Conservation (phyloP, 805 yeast genomes). For the Brettanomyces sp. region DNA sequence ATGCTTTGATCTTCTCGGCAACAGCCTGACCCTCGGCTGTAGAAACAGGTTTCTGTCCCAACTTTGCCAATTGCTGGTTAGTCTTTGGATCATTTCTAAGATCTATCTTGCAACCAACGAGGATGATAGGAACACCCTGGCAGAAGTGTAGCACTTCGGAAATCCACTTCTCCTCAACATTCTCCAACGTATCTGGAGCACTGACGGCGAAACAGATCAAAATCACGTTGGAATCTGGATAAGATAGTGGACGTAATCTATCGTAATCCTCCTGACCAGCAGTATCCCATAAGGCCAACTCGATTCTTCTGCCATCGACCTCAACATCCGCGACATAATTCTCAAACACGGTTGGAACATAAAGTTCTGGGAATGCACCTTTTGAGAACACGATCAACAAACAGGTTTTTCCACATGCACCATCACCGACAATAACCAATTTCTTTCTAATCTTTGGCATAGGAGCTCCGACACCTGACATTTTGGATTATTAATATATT, state of each 20-base stretch:
- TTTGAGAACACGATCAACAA: constrained; percentile 75
- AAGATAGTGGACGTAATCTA: constrained; percentile 81
- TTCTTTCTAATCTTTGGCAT: constrained; percentile 55
- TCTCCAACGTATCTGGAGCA: constrained; percentile 84
- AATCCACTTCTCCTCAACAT: constrained; percentile 94
- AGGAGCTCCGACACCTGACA: neutral
- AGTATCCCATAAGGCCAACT: constrained; percentile 94
- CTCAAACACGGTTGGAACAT: constrained; percentile 94
- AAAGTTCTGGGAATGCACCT: constrained; percentile 89
- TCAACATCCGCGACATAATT: constrained; percentile 96
- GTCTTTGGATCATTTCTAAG: constrained; percentile 75
- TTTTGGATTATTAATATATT: no score
- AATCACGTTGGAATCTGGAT: constrained; percentile 88
- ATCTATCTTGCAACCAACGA: constrained; percentile 89
- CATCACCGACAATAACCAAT: constrained; percentile 92
- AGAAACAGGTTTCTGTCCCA: constrained; percentile 74
- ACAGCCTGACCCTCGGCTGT: constrained; percentile 77
- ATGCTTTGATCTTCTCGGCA: constrained; percentile 84
- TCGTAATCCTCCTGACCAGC: constrained; percentile 98
- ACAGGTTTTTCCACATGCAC: constrained; percentile 97
- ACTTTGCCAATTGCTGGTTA: constrained; percentile 62
- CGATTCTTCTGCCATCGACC: constrained; percentile 84
- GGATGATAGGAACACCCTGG: constrained; percentile 85
- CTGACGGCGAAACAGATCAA: constrained; percentile 87
- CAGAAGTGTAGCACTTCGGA: constrained; percentile 90